Conservation (phyloP, 768 basidiomycete genomes). For the Amanita rimosa region DNA sequence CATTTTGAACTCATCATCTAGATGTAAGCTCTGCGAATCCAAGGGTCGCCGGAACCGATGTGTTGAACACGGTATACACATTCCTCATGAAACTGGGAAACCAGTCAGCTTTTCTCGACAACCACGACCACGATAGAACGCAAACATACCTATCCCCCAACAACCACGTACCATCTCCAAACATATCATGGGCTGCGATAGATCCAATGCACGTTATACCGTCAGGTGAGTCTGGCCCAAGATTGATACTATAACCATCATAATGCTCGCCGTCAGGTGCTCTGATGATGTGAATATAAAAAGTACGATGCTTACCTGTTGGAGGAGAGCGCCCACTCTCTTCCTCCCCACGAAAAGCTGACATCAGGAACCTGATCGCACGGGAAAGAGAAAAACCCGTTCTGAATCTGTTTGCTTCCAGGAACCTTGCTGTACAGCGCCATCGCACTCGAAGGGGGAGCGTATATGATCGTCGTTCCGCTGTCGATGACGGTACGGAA, state of each 20-base stretch:
- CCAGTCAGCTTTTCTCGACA: conserved; percentile 19
- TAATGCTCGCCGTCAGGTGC: not conserved
- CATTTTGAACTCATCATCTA: no score
- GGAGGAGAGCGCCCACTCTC: not conserved
- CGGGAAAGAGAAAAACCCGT: conserved; percentile 1
- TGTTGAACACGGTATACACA: conserved; percentile 29
- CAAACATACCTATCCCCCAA: conserved; percentile 1
- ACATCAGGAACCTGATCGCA: not conserved
- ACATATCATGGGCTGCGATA: not conserved
- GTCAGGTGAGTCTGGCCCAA: not conserved
- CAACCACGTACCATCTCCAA: not conserved
- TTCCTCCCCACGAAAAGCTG: conserved; percentile 2
- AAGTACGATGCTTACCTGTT: not conserved
- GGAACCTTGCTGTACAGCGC: not conserved
- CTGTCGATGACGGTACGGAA: conserved; percentile 2
- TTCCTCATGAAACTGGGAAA: conserved; percentile 27
- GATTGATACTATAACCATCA: conserved; percentile 1
- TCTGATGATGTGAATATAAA: no score
- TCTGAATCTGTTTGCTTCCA: not conserved
- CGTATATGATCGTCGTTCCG: conserved; percentile 1
- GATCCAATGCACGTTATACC: not conserved
- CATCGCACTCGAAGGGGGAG: not conserved
- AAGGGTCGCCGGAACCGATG: conserved; percentile 15
- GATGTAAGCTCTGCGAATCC: conserved; percentile 18
- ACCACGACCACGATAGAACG: not conserved